Base-by-base conservation (phyloP, 495 filamentous ascomycete species). In the Apiosordaria backusii region DNA sequence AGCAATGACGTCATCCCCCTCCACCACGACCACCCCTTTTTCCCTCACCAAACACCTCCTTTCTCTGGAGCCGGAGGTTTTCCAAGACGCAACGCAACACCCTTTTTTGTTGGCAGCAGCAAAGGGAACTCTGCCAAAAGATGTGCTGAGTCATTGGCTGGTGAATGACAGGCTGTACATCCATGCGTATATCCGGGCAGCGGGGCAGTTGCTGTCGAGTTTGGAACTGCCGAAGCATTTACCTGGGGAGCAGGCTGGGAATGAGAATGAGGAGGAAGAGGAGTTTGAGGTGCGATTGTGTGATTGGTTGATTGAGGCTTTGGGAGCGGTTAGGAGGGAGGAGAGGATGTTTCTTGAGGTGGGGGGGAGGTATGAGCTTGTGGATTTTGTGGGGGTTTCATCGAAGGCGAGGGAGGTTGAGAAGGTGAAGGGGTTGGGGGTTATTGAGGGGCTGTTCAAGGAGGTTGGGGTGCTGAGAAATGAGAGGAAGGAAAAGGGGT, bases 161-260 rank as follows among this genome's bases (percentile, higher is more conserved):
- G 83, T 88, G 23, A 89, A 92, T 76, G 90, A 93, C 78, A 79
- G 88, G 9, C 82, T 92, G 61, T 92, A 92, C 77, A 86, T 88
- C 22, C 89, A 91, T 67, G 85, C 86, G 60, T 91, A 77, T 60
- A 80, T 91, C 73, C 80, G 87, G 50, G 90, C 90, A 71, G 86
- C 88, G 35, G 89, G 88, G 19, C 77, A 79, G n/a, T 72, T 92
- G 19, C 84, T 93, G 35, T 77, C 85, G 2, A 87, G 88, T 60
- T 79, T 90, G 60, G 80, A 83, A 18, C 78, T 91, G 0, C 87
- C 89, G 0, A 65, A 72, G 13, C 64, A 57, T n/a, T 60, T 75
- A 1, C 73, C 35, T 45, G 35, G 35, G 35, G 35, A 71, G 25
- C 50, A 63, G 6, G 60, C 65, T 21, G 64, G 45, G 13, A 29